Evolutionary conservation across 495 filamentous ascomycete genomes (phyloP).

Genomic region (Cairneyella variabilis): DNA sequence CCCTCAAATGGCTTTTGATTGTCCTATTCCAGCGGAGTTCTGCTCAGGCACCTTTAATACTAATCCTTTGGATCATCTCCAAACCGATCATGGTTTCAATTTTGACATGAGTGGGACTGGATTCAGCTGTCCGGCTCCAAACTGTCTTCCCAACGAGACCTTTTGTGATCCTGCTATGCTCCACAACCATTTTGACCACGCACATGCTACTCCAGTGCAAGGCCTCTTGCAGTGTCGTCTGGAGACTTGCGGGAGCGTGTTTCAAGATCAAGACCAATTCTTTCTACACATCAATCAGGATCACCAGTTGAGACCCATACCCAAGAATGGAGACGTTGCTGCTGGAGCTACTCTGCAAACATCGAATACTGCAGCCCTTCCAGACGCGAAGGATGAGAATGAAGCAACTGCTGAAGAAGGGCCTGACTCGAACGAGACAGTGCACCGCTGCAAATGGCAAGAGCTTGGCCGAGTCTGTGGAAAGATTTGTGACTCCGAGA

Average conservation of each 20-base stretch:
- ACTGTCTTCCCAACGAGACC: conserved; percentile 7
- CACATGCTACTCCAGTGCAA: conserved; percentile 15
- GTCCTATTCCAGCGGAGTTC: conserved; percentile 15
- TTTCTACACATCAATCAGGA: conserved; percentile 12
- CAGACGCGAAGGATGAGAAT: conserved; percentile 1
- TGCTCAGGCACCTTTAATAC: conserved; percentile 7
- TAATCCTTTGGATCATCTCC: conserved; percentile 21
- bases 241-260: conserved; percentile 10
- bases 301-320: conserved; percentile 14
- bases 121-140: conserved; percentile 19
- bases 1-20: conserved; percentile 17
- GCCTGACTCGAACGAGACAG: no score
- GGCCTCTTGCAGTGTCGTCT: conserved; percentile 15
- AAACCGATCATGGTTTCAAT: conserved; percentile 17
- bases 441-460: conserved; percentile 33
- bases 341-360: conserved; percentile 6
- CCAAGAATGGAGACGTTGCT: conserved; percentile 9
- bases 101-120: conserved; percentile 8
- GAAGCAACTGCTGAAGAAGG: conserved; percentile 1
- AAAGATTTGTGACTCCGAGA: conserved; percentile 8
- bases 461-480: conserved; percentile 14
- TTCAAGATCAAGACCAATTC: conserved; percentile 15
- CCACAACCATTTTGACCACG: conserved; percentile 21
- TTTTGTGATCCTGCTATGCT: conserved; percentile 17
- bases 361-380: not conserved